These are phyloP conservation scores for Oryza glumipatula DNA, from an alignment of 176 grass and related monocot genomes.

Conservation along the genomic window DNA sequence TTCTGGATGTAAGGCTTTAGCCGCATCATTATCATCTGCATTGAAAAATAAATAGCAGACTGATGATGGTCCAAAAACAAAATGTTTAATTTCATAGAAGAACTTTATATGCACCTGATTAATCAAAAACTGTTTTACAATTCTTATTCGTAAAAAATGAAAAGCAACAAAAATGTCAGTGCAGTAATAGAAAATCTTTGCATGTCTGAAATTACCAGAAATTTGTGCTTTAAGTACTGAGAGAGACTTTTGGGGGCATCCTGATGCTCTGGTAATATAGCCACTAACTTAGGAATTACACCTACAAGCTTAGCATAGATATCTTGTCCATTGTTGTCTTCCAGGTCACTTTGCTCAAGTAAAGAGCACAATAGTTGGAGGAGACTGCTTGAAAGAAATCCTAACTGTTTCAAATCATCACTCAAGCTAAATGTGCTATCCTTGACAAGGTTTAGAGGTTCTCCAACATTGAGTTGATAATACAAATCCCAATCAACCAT, in stretches of 20 bases:
- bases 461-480: conserved; percentile 38
- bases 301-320: conserved; percentile 57
- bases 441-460: conserved; percentile 19
- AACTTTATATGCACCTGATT: neutral
- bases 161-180: conserved; percentile 5
- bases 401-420: conserved; percentile 35
- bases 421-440: conserved; percentile 23
- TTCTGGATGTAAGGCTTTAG: conserved; percentile 51
- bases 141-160: neutral
- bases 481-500: conserved; percentile 62
- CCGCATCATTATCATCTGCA: conserved; percentile 84
- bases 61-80: conserved; percentile 21
- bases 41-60: conserved; percentile 27
- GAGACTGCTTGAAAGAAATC: conserved; percentile 59
- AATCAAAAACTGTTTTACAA: neutral
- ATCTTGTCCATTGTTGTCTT: conserved; percentile 37
- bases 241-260: conserved; percentile 43
- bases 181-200: conserved; percentile 16
- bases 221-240: conserved; percentile 77
- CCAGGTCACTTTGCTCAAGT: conserved; percentile 56
- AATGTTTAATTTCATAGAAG: conserved; percentile 20
- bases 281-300: conserved; percentile 60
- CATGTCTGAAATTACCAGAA: conserved; percentile 50
- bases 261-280: conserved; percentile 51
- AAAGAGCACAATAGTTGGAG: conserved; percentile 87